phyloP scores from a whole-genome alignment of 805 yeast species.

The Cyberlindnera japonica region DNA sequence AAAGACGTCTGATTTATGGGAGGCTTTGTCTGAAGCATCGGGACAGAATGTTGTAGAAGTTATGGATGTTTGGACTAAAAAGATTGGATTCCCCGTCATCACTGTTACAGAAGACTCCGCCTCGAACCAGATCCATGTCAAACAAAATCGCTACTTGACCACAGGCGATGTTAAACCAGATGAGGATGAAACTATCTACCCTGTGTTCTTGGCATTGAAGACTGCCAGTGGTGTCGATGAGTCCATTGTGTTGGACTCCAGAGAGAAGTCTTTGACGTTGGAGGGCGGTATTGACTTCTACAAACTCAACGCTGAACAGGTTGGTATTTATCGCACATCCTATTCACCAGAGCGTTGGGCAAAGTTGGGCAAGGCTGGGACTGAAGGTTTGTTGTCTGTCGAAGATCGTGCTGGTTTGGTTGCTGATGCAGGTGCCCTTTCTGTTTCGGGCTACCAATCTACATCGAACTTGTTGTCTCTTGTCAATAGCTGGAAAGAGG shows the following conservation, averaged over 20 bases:
- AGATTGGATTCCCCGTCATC: conserved; percentile 74
- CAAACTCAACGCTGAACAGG: conserved; percentile 69
- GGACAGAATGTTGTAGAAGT: conserved; percentile 69
- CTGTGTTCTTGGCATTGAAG: conserved; percentile 65
- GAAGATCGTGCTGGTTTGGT: conserved; percentile 78
- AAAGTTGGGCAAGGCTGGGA: conserved; percentile 59
- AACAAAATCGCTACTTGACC: conserved; percentile 71
- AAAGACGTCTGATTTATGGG: conserved; percentile 73
- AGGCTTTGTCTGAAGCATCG: conserved; percentile 60
- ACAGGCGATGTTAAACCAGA: conserved; percentile 76
- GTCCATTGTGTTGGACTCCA: conserved; percentile 49
- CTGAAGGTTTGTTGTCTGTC: conserved; percentile 55
- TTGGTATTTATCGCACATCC: conserved; percentile 73
- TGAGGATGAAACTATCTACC: conserved; percentile 66
- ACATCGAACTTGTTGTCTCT: conserved; percentile 58
- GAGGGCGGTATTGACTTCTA: conserved; percentile 45
- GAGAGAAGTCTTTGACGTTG: conserved; percentile 44
- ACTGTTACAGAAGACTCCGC: conserved; percentile 54
- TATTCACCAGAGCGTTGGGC: conserved; percentile 67
- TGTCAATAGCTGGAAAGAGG: conserved; percentile 57
- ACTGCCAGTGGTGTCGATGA: conserved; percentile 59
- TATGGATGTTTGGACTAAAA: conserved; percentile 79
- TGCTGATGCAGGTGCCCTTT: conserved; percentile 72
- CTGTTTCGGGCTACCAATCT: conserved; percentile 65
- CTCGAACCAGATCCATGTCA: conserved; percentile 45